Conservation (phyloP, 805 yeast genomes). For the Grigorovia humatica region DNA sequence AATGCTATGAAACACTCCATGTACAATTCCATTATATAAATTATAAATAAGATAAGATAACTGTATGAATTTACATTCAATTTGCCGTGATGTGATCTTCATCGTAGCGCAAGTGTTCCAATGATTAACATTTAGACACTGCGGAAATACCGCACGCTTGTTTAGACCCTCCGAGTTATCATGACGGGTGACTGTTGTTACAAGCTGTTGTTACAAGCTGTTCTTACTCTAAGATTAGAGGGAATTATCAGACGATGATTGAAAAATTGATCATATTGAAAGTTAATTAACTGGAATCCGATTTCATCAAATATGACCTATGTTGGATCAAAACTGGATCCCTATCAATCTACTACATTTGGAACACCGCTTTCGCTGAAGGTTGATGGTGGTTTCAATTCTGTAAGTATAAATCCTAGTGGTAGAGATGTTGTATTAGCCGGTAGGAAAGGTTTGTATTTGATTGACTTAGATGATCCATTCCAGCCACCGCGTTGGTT, state of each 20-base stretch:
- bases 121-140: too few species aligned
- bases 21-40: too few species aligned
- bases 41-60: too few species aligned
- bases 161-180: too few species aligned
- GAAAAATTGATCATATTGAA: neutral
- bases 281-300: neutral
- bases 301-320: neutral
- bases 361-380: constrained; percentile 73
- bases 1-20: too few species aligned
- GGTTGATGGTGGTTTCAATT: constrained; percentile 86
- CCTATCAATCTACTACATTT: constrained; percentile 42
- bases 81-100: too few species aligned
- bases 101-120: too few species aligned
- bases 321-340: neutral
- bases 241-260: neutral
- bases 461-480: constrained; percentile 92
- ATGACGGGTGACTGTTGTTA: too few species aligned
- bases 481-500: constrained; percentile 91
- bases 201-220: too few species aligned
- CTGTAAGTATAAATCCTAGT: constrained; percentile 80
- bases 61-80: too few species aligned
- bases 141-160: too few species aligned
- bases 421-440: constrained; percentile 93
- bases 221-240: too few species aligned
- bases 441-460: constrained; percentile 64